Conservation (phyloP, 208 protist genomes). For the Porcisia deanei region DNA sequence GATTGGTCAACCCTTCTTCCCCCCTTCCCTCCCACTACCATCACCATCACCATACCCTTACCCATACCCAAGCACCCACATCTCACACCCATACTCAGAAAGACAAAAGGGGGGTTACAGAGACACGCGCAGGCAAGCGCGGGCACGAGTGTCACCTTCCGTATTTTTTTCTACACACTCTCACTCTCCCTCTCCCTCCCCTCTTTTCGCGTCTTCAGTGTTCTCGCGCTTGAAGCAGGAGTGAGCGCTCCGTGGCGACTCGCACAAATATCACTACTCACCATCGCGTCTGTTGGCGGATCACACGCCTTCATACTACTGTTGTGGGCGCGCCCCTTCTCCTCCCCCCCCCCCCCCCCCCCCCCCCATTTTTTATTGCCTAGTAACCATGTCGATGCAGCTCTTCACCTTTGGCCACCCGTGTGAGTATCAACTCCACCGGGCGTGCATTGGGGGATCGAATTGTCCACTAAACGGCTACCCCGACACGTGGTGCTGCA, state of each 20-base stretch:
- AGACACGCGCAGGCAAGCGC: no score
- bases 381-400: conserved; percentile 69
- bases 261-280: neutral
- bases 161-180: neutral
- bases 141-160: neutral
- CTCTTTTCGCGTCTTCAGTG: neutral
- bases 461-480: conserved; percentile 90
- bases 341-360: neutral
- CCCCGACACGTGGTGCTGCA: conserved; percentile 89
- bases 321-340: neutral
- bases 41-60: neutral
- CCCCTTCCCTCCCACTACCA: no score
- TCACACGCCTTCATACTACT: neutral
- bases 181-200: neutral
- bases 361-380: neutral
- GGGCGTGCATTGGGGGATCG: conserved; percentile 80
- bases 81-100: conserved; percentile 2
- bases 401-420: conserved; percentile 90
- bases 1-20: neutral
- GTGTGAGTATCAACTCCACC: conserved; percentile 88
- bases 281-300: neutral
- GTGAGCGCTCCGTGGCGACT: no score
- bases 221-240: neutral
- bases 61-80: conserved; percentile 12
- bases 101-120: no score